Evolutionary conservation across 139 green algal species (phyloP).

Genomic region (Coelastrella sp.): DNA sequence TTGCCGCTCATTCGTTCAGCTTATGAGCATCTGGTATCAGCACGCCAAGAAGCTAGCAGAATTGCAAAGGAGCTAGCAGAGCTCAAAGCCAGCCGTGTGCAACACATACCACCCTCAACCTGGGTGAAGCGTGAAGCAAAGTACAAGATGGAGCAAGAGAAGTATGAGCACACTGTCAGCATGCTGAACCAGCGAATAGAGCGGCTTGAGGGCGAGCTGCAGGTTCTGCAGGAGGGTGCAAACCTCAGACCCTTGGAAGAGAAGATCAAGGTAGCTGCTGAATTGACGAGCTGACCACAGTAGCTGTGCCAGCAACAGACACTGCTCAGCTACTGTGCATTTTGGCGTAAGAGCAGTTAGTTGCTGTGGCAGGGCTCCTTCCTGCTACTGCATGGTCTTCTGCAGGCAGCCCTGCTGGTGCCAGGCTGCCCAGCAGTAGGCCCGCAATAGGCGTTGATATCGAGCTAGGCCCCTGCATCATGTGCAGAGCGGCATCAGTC

Average conservation of each 20-base stretch:
- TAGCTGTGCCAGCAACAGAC: background rate
- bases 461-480: too few relatives aligned
- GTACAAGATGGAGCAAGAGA: constrained; percentile 51
- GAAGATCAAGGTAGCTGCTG: constrained; percentile 18
- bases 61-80: constrained; percentile 43
- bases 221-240: constrained; percentile 28
- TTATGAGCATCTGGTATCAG: constrained; percentile 20
- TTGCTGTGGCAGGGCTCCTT: too few relatives aligned
- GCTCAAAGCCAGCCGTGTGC: constrained; percentile 41
- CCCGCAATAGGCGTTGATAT: too few relatives aligned
- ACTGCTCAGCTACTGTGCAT: too few relatives aligned
- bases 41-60: background rate
- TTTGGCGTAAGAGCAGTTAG: too few relatives aligned
- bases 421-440: too few relatives aligned
- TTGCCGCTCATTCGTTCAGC: constrained; percentile 1
- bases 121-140: constrained; percentile 51
- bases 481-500: too few relatives aligned
- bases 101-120: constrained; percentile 37
- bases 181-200: constrained; percentile 35
- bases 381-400: too few relatives aligned
- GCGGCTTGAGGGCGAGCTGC: constrained; percentile 34
- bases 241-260: constrained; percentile 39
- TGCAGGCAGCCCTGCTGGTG: too few relatives aligned
- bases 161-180: constrained; percentile 39
- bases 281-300: background rate